These are phyloP conservation scores for Candida morakotiae DNA, from an alignment of 805 yeast species.

Conservation along the genomic window DNA sequence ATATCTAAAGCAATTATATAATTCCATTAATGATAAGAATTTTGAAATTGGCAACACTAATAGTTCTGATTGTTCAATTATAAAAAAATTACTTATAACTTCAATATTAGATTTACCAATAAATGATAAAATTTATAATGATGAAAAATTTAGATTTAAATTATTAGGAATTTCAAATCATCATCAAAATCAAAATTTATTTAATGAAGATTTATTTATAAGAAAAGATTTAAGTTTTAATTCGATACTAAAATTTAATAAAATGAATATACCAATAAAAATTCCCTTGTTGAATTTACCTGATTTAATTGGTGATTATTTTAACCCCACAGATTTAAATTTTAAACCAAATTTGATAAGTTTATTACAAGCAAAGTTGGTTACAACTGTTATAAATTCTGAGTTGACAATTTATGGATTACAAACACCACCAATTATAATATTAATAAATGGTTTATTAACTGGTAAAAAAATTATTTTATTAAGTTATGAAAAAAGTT, in stretches of 20 bases:
- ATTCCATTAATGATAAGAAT: constrained; percentile 28
- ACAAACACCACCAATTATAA: constrained; percentile 44
- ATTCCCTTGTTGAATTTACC: constrained; percentile 40
- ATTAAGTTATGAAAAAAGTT: constrained; percentile 35
- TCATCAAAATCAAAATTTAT: constrained; percentile 16
- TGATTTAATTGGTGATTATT: constrained; percentile 40
- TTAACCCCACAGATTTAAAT: constrained; percentile 43
- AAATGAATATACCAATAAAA: constrained; percentile 42
- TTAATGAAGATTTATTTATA: constrained; percentile 32
- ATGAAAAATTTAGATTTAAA: constrained; percentile 33
- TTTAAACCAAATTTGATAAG: constrained; percentile 35
- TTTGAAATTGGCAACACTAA: constrained; percentile 15
- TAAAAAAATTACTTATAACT: constrained; percentile 36
- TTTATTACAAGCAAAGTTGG: constrained; percentile 31
- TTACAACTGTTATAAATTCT: constrained; percentile 31
- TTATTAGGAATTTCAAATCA: too few species aligned
- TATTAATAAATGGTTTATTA: constrained; percentile 33
- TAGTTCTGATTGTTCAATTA: constrained; percentile 19
- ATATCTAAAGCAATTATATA: constrained; percentile 25
- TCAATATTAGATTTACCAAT: constrained; percentile 41
- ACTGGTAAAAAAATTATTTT: constrained; percentile 38
- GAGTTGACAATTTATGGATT: constrained; percentile 52
- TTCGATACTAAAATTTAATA: constrained; percentile 31
- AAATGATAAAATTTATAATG: constrained; percentile 36
- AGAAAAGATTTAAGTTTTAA: constrained; percentile 42